Evolutionary conservation across 768 basidiomycete species (phyloP), one percentile per base, ranked within the genome.

Genomic region (Leccinum broughii): DNA sequence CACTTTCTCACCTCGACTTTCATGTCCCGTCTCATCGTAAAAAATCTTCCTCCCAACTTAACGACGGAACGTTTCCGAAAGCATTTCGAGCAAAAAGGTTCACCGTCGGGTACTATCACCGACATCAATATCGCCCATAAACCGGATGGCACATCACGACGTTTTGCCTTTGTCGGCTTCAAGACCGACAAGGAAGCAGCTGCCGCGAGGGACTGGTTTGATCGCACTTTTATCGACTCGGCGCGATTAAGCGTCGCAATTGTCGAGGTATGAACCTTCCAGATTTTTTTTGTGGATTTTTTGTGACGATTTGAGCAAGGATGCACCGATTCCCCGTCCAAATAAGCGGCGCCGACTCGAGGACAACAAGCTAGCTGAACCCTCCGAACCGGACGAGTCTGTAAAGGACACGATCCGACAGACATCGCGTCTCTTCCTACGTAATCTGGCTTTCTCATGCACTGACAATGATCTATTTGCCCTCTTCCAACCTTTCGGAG

Each of bases 121-220:
- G 97, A 98, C 76, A 80, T 88, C 54, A 92, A 92, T 71, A 81
- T 98, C 54, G 85, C 93, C 4, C 80, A 80, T 28, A 90, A 92
- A 72, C 77, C 75, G 0, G 87, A 93, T 70, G 94, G 93, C 1
- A 88, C 87, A 0, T 88, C 90, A 1, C 81, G 97, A 8, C 81
- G 92, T 35, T 95, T 99, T 71, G 97, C 91, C 0, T 99, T 98
- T 68, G 80, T 96, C 9, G 97, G 97, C 0, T 98, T 87, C 80
- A 93, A 91, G 76, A 83, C 87, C 0, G 80, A 88, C 32, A 77
- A 82, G 30, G 91, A 97, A 60, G 96, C 96, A 0, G 24, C 75
- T 6, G 78, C 80, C 5, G 95, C 92, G 0, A 84, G 83, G 70
- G 83, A 87, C 37, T 98, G 90, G 89, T 95, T 90, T 65, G 85